Evolutionary conservation across 805 yeast genomes (phyloP), one percentile per base, ranked within the genome.

Genomic region (Kockiozyma suomiensis): DNA sequence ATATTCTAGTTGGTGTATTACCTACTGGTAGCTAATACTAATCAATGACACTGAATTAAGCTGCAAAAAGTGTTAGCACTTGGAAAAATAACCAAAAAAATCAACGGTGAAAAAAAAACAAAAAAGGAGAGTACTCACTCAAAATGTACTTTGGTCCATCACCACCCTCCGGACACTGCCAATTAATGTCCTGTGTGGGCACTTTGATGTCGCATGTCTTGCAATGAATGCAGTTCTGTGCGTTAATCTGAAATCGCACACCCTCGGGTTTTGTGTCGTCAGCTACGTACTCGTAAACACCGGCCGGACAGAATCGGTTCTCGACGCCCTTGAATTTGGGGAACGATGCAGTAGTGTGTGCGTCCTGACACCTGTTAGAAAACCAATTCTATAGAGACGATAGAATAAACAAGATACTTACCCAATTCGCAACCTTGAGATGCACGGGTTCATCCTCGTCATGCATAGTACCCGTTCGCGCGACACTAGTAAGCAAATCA

Each of bases 141-240:
- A 52, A 43, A 21, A 52, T 43, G 42, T 94, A 94, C 74, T 94
- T 94, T 58, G 99, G 99, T 13, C 99, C 99, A 73, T 88, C 99
- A 32, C 98, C 97, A 62, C 99, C 98, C 78, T 94, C 98, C 6
- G 99, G 99, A n/a, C 90, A 97, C 12, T 85, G 83, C 99, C 99
- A 94, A 71, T 83, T 81, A 64, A 94, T 94, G 71, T 92, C 97
- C 75, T 93, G 97, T 0, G 90, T 81, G 6, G 99, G 99, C 8
- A 87, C 96, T 75, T 94, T 94, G 74, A 94, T 94, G 75, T 94
- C 99, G 79, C 99, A 63, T 15, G 66, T 93, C 76, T 94, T 94
- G 78, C 99, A 94, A 75, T 94, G 99, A 66, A 94, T 92, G 78
- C 99, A 94, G 75, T 94, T 94, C 76, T 94, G 99, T 21, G 96